Conservation (phyloP, 768 basidiomycete species). For the Termitomyces sp. region DNA sequence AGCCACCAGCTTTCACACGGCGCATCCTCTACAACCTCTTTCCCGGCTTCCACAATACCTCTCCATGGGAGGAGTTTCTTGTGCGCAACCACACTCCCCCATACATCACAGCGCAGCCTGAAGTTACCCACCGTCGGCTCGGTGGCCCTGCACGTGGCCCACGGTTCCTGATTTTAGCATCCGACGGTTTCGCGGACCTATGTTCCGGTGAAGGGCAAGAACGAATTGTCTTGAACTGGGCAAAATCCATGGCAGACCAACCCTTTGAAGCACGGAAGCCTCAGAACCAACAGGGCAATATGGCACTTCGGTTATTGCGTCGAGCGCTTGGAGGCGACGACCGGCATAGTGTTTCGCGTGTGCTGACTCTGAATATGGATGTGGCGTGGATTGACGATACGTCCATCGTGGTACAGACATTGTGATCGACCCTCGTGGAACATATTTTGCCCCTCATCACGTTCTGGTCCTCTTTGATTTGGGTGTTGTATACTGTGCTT, state of each 20-base stretch:
- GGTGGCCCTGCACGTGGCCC: conserved; percentile 23
- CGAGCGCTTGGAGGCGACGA: conserved; percentile 55
- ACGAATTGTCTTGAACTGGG: conserved; percentile 48
- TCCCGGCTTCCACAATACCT: conserved; percentile 54
- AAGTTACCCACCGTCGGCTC: conserved; percentile 52
- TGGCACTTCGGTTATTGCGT: conserved; percentile 54
- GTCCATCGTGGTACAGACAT: conserved; percentile 55
- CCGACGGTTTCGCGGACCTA: conserved; percentile 62
- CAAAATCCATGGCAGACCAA: conserved; percentile 31
- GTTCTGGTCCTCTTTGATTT: background rate
- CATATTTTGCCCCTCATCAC: background rate
- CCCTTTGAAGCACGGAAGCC: conserved; percentile 15
- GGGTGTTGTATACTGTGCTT: background rate
- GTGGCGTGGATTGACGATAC: conserved; percentile 66
- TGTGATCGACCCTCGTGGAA: conserved; percentile 25
- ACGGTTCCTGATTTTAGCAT: conserved; percentile 57
- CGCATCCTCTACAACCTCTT: conserved; percentile 62
- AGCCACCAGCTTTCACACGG: conserved; percentile 62
- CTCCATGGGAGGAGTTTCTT: conserved; percentile 64
- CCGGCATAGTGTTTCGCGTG: conserved; percentile 43
- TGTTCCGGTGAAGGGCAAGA: conserved; percentile 43
- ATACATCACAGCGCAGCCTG: conserved; percentile 60
- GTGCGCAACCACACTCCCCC: conserved; percentile 58
- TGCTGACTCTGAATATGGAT: conserved; percentile 60
- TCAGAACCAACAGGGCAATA: conserved; percentile 27